These are phyloP conservation scores for Mangifera indica DNA, from an alignment of 345 rosid genomes.

Conservation along the genomic window DNA sequence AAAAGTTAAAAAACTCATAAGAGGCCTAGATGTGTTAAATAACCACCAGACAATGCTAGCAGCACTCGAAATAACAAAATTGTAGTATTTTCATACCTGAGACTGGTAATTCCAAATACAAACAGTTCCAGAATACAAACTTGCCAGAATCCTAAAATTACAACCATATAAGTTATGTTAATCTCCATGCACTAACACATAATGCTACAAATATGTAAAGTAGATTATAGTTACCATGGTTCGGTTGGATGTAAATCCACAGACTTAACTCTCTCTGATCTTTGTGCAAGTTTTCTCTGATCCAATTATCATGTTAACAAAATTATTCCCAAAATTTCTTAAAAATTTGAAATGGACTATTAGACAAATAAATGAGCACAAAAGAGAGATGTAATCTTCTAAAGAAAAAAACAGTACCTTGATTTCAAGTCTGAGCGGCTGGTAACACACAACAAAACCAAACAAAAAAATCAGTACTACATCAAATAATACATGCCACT, in stretches of 20 bases:
- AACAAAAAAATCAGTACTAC: slow-evolving; percentile 14
- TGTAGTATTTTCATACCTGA: slow-evolving; percentile 56
- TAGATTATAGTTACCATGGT: slow-evolving; percentile 55
- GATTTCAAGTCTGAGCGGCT: slow-evolving; percentile 65
- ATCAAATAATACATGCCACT: slow-evolving; percentile 7
- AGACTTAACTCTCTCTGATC: slow-evolving; percentile 72
- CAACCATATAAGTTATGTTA: slow-evolving; percentile 3
- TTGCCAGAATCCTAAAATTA: slow-evolving; percentile 61
- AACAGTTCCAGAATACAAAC: slow-evolving; percentile 74
- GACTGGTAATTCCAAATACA: slow-evolving; percentile 86
- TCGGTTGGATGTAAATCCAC: slow-evolving; percentile 78
- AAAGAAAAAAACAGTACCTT: slow-evolving; percentile 37
- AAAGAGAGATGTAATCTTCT: neutral
- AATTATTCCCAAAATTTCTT: slow-evolving; percentile 17
- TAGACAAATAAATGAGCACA: neutral
- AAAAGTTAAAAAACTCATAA: neutral
- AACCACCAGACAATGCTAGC: neutral
- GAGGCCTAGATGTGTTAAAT: neutral
- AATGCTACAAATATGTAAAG: neutral
- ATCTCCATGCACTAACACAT: neutral
- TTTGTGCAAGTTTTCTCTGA: slow-evolving; percentile 63
- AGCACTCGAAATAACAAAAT: neutral
- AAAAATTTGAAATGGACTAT: neutral
- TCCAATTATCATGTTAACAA: slow-evolving; percentile 27
- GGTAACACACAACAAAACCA: slow-evolving; percentile 21